Evolutionary conservation across 257 asterid genomes (phyloP), one percentile per base, ranked within the genome.

Genomic region (Solanum sitiens): DNA sequence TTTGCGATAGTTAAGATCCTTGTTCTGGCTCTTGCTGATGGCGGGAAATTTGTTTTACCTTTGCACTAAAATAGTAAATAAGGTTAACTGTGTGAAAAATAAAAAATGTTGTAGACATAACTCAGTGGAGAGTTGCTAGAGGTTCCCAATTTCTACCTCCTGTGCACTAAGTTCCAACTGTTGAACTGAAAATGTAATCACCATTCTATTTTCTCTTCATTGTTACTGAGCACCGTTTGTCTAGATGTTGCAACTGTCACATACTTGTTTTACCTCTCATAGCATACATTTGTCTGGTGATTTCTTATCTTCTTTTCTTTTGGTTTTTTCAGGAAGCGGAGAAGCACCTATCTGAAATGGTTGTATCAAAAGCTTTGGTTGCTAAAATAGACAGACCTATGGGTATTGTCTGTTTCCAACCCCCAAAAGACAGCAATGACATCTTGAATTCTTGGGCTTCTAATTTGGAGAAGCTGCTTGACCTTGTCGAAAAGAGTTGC

Each of bases 391-490:
- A 95, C 92, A 91, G 99, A 87, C 98, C 99, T 13, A 71, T 88
- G 91, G 99, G 99, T 6, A 92, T 95, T 27, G 93, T 95, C 37
- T 90, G 90, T 89, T 97, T 97, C 93, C 98, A 95, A 86, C 63
- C 93, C 27, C 94, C 96, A 63, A 95, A 94, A 88, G 98, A 97
- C 91, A 95, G 99, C 92, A 97, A 95, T 8, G 99, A 95, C 47
- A 95, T 95, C 44, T 90, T 97, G 71, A 97, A 97, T 89, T 94
- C 98, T 27, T 97, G 99, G 99, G 90, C 99, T 8, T 40, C 61
- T n/a, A 96, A 94, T 90, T 93, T 97, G 95, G 99, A 97, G 95
- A 97, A 95, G 92, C 95, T 97, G 89, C 99, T 97, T n/a, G 99
- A 95, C 92, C 99, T 97, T 67, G 98, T 95, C 8, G 99, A 95